phyloP scores from a whole-genome alignment of 2,329 filamentous ascomycete species.

The Amauroascus niger region DNA sequence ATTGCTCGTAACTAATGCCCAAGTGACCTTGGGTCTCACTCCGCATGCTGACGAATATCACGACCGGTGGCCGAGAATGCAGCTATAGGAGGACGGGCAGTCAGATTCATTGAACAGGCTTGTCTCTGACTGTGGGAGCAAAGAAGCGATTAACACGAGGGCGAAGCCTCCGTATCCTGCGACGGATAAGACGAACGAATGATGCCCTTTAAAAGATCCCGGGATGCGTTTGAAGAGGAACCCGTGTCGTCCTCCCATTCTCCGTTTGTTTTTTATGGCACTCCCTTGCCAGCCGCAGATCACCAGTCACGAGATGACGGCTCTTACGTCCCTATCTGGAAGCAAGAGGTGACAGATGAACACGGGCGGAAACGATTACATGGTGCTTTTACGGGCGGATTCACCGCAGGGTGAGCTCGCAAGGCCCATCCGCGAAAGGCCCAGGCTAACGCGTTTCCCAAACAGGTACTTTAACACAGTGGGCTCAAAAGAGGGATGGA shows the following conservation, averaged over 20 bases:
- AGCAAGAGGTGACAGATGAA: constrained; percentile 94
- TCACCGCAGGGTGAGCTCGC: constrained; percentile 76
- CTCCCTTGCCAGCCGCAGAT: constrained; percentile 69
- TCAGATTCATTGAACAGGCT: neutral
- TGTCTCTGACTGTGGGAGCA: neutral
- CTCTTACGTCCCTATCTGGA: constrained; percentile 90
- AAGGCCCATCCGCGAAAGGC: constrained; percentile 18
- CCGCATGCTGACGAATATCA: neutral
- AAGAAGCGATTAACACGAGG: neutral
- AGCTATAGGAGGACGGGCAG: neutral
- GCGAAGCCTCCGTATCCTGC: neutral
- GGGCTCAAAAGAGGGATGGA: constrained; percentile 97
- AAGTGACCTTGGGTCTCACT: neutral
- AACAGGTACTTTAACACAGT: constrained; percentile 95
- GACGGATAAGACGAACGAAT: no score
- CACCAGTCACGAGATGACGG: constrained; percentile 74
- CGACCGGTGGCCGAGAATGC: neutral
- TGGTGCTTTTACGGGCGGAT: constrained; percentile 93
- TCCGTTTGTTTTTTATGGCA: constrained; percentile 72
- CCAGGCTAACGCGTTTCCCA: constrained; percentile 27
- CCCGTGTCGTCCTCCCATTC: constrained; percentile 52
- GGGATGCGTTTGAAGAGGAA: constrained; percentile 68
- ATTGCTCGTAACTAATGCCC: neutral
- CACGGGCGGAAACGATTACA: constrained; percentile 82
- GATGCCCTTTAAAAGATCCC: constrained; percentile 74